Base-by-base conservation (phyloP, 805 yeast genomes). In the Blastobotrys mokoenaii region DNA sequence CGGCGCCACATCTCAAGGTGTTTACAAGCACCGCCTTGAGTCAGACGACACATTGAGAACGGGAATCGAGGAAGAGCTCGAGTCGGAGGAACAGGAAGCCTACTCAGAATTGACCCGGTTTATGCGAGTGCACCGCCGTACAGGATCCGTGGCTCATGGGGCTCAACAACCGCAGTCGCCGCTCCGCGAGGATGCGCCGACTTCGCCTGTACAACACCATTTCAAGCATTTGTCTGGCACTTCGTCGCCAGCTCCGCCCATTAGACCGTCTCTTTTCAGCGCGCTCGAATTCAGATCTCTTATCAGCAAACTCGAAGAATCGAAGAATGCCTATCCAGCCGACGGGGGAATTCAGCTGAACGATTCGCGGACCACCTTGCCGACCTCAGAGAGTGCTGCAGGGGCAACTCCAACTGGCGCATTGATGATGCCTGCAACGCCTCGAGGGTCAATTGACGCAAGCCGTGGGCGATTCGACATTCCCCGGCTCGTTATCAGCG, bases 231-330 rank as follows among this genome's bases (percentile, higher is more conserved):
- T 10, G 18, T n/a, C 38, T n/a, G 20, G 18, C 12, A 5, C 8
- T 9, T 9, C 35, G 14, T 22, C 27, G 27, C 27, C 40, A 11
- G 27, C 40, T 2, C 14, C 53, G 7, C 53, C 58, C 8, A 57
- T 58, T 22, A 52, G 71, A 29, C 61, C 70, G 11, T 68, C 73
- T 1, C 40, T 71, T 9, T 51, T 63, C 27, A 64, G 68, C 31
- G 74, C 74, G 1, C 46, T 68, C 6, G 67, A 65, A 40, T 56
- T 70, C 34, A 59, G 61, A 18, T 38, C 41, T 9, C 18, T 38
- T 7, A 38, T 38, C 11, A 30, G 22, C 12, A 38, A 38, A 4
- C 29, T 38, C 7, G 31, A 38, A 16, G 15, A 22, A 12, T 22
- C 41, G n/a, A 38, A 38, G 18, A 8, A 7, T 5, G n/a, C 31